Evolutionary conservation across 2,329 filamentous ascomycete genomes (phyloP).

Genomic region (Pseudogymnoascus sp.): DNA sequence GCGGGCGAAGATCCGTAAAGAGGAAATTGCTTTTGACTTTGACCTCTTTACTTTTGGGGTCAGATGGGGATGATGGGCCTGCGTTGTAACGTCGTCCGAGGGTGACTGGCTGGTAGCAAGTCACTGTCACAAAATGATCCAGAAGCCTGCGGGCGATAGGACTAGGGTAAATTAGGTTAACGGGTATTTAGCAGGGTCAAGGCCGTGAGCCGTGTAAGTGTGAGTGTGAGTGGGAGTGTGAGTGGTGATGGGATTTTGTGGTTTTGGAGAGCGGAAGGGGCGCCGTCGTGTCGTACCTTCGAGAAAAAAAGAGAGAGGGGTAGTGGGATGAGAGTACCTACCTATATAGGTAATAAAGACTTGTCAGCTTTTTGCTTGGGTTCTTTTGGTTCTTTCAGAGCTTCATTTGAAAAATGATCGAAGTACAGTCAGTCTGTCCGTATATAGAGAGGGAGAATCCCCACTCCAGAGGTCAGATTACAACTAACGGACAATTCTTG

Average conservation of each 20-base stretch:
- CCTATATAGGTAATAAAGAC: not conserved
- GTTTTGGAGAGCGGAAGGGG: not conserved
- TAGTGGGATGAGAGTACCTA: not conserved
- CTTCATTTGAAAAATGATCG: not conserved
- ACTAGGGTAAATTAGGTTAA: slow-evolving; percentile 3
- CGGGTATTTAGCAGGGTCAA: not conserved
- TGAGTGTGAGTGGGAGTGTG: not conserved
- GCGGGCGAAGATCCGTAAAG: not conserved
- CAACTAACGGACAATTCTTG: not conserved
- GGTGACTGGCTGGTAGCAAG: slow-evolving; percentile 2
- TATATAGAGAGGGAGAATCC: not conserved
- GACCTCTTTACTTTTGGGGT: not conserved
- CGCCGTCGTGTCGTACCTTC: not conserved
- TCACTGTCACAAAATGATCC: not conserved
- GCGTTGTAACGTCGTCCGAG: not conserved
- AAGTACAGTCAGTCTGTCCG: not conserved
- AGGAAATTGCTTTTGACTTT: slow-evolving; percentile 10
- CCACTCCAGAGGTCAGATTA: not conserved
- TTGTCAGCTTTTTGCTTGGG: not conserved
- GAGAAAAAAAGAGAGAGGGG: not conserved
- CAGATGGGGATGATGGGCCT: not conserved
- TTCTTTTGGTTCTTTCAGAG: not conserved
- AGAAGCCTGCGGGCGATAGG: not conserved
- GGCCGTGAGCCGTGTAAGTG: not conserved
- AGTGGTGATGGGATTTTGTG: not conserved